phyloP scores from a whole-genome alignment of 2,329 filamentous ascomycete species.

The Alternaria viburni region DNA sequence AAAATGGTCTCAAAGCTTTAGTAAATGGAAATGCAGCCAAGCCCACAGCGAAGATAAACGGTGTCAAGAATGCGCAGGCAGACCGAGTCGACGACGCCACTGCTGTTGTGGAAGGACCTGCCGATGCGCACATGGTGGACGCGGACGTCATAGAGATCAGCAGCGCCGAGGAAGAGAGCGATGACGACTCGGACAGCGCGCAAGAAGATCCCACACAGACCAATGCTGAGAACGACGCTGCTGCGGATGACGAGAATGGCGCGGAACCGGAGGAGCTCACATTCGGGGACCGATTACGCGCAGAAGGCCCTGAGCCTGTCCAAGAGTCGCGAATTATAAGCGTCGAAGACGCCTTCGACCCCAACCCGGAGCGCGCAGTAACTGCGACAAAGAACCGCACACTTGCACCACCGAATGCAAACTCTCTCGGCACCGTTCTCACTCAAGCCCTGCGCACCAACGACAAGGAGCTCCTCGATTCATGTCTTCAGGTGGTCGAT shows the following conservation, averaged over 20 bases:
- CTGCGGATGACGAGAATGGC: conserved; percentile 43
- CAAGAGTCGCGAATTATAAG: conserved; percentile 66
- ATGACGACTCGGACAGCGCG: conserved; percentile 41
- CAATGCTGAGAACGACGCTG: conserved; percentile 32
- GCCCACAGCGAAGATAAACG: conserved; percentile 60
- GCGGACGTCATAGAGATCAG: conserved; percentile 56
- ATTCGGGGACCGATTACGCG: conserved; percentile 84
- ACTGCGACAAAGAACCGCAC: conserved; percentile 52
- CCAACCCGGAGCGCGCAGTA: conserved; percentile 53
- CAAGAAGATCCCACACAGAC: conserved; percentile 19
- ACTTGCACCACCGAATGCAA: conserved; percentile 70
- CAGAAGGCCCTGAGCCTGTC: conserved; percentile 56
- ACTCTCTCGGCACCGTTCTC: conserved; percentile 90
- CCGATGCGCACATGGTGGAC: conserved; percentile 49
- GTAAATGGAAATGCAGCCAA: conserved; percentile 39
- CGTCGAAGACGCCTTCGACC: conserved; percentile 65
- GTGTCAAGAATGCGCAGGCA: conserved; percentile 57
- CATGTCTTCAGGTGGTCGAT: conserved; percentile 84
- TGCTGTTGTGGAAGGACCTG: conserved; percentile 59
- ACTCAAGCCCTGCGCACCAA: conserved; percentile 92
- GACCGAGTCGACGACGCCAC: conserved; percentile 64
- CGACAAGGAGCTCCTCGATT: conserved; percentile 87
- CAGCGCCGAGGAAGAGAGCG: conserved; percentile 53
- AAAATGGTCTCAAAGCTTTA: conserved; percentile 42
- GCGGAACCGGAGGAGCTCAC: conserved; percentile 65